phyloP scores from a whole-genome alignment of 2,329 filamentous ascomycete genomes.

The Phialocephala subalpina region DNA sequence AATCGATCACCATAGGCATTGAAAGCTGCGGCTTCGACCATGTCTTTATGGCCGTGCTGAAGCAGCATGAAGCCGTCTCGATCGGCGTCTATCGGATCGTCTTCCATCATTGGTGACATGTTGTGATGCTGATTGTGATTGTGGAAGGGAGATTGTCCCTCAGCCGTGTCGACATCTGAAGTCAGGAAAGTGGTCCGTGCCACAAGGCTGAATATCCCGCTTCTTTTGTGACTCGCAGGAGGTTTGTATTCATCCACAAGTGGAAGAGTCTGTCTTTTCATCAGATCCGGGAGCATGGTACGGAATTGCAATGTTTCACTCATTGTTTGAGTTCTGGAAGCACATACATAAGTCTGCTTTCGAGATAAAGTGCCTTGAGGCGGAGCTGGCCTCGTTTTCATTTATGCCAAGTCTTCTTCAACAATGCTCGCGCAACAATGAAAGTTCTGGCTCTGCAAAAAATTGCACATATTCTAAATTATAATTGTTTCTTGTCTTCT shows the following conservation, averaged over 20 bases:
- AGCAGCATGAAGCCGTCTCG: constrained; percentile 56
- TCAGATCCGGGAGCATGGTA: no score
- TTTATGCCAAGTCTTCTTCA: no score
- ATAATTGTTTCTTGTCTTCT: no score
- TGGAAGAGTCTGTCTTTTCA: not conserved
- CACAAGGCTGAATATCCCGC: constrained; percentile 11
- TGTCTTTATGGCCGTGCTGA: constrained; percentile 74
- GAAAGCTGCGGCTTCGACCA: constrained; percentile 69
- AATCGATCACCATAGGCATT: constrained; percentile 93
- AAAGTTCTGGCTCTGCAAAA: no score
- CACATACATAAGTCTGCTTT: no score
- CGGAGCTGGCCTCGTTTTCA: no score
- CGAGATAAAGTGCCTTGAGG: no score
- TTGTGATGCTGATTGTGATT: not conserved
- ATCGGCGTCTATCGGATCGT: constrained; percentile 24
- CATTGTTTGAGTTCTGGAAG: no score
- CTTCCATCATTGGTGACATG: constrained; percentile 32
- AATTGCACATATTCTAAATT: no score
- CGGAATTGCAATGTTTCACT: no score
- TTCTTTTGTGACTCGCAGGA: not conserved
- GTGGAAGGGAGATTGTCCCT: constrained; percentile 5
- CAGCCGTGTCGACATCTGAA: constrained; percentile 1
- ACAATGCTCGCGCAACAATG: no score
- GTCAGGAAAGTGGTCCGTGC: constrained; percentile 8
- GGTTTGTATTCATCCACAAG: not conserved